Evolutionary conservation across 345 rosid species (phyloP), one percentile per base, ranked within the genome.

Genomic region (Adansonia digitata): DNA sequence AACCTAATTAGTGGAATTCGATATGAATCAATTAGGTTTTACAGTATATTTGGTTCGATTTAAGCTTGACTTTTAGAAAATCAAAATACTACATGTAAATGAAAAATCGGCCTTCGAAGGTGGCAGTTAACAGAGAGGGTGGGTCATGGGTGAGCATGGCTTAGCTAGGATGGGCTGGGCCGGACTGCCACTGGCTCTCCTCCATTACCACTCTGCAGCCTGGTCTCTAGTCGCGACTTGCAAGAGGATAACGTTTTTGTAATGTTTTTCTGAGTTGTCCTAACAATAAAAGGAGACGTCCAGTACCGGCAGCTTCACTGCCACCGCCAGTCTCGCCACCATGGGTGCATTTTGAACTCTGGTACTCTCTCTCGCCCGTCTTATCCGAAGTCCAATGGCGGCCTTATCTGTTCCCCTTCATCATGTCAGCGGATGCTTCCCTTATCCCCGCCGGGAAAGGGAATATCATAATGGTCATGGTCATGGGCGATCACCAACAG

Each of bases 401-500:
- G 13, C 53, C 42, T 72, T 56, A 15, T 46, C 48, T 4, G 8
- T 59, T 72, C 43, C 68, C 22, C 45, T 73, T 17, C 65, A 57
- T 59, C 55, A 59, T 20, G 10, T 73, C 40, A 42, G 18, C 43
- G 51, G 55, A 5, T 8, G 68, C 45, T 73, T 73, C 75, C 8
- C 42, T 56, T 69, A 48, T 42, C 42, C 65, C 37, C 68, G 67
- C 56, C 24, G 68, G 42, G 39, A 35, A 72, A 35, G 29, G n/a
- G 20, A 40, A 56, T 56, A 37, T 40, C 43, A 61, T 45, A 63
- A 17, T 13, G 69, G 57, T 81, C 69, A 37, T 7, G 75, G 65
- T 81, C 71, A 77, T 45, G 80, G 85, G 72, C 37, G 74, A 75
- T 78, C 77, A 8, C 52, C 82, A 71, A 66, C 81, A n/a, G n/a